Base-by-base conservation (phyloP, 2,329 filamentous ascomycete genomes). In the Colletotrichum tanaceti region DNA sequence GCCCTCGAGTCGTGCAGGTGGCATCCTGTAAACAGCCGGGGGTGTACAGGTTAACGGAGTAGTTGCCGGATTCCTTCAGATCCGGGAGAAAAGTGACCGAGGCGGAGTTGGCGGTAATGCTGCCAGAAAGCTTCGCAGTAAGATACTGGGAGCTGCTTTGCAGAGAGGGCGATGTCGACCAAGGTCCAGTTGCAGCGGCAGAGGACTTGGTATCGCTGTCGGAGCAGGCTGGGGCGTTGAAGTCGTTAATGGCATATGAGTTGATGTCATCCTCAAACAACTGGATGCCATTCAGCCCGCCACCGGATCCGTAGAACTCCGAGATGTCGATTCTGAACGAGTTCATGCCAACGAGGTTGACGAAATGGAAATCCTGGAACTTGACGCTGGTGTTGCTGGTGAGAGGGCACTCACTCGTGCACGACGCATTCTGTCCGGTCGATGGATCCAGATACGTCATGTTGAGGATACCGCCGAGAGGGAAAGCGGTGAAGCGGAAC, bases 391-490 rank as follows among this genome's bases (percentile, higher is more conserved):
- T 80, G 74, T 93, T 89, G 75, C 89, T 84, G 71, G 92, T 93
- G 55, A 99, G 85, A n/a, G 94, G 93, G 74, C 96, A 99, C 75
- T 89, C 86, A 70, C 89, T 91, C 61, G 94, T 93, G 80, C 96
- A 99, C 65, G 87, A 90, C 38, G 83, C 80, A 63, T 90, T 90
- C 58, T 87, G 82, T 32, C 91, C 91, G 1, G 88, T 91, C 46
- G 77, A 82, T 28, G 91, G 90, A 75, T 98, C 93, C 71, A 90
- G 90, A 74, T 96, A 98, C 44, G 94, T 97, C 75, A 99, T 86
- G 79, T 98, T 98, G 90, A 99, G 93, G 77, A 99, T 98, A 60
- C 96, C 96, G 71, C 92, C 90, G 75, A 95, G 89, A 5, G 95
- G 94, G 67, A 95, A 83, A 20, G 94, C 93, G 24, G 93, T 93